These are phyloP conservation scores for Termitomyces bulborhizus DNA, from an alignment of 768 basidiomycete species.

Conservation along the genomic window DNA sequence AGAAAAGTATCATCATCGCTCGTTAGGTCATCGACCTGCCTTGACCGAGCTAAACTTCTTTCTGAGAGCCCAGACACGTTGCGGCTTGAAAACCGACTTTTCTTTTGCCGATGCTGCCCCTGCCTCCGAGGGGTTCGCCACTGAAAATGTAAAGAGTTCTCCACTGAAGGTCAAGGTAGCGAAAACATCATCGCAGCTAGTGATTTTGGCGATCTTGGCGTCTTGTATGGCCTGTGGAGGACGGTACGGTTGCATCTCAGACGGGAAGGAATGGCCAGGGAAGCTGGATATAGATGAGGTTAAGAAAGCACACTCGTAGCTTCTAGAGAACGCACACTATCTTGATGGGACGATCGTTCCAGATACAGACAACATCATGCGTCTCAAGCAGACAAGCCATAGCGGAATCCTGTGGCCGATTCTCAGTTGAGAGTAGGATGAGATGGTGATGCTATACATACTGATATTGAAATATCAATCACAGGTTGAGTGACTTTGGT, in stretches of 20 bases:
- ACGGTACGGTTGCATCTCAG: slow-evolving; percentile 70
- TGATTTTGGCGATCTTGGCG: slow-evolving; percentile 73
- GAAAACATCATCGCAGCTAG: slow-evolving; percentile 71
- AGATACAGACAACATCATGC: slow-evolving; percentile 78
- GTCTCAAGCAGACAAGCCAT: slow-evolving; percentile 77
- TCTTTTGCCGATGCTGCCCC: slow-evolving; percentile 25
- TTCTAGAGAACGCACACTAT: slow-evolving; percentile 45
- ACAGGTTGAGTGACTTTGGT: slow-evolving; percentile 71
- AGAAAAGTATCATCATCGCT: background rate
- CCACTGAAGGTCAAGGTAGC: slow-evolving; percentile 81
- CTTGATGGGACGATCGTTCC: slow-evolving; percentile 69
- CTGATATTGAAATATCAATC: slow-evolving; percentile 67
- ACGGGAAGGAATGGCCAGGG: slow-evolving; percentile 69
- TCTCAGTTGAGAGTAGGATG: background rate
- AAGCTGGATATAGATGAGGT: slow-evolving; percentile 40
- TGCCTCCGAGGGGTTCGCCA: slow-evolving; percentile 28
- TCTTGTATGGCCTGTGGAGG: slow-evolving; percentile 72
- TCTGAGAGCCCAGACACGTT: slow-evolving; percentile 85
- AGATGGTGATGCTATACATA: slow-evolving; percentile 26
- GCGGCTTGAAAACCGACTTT: slow-evolving; percentile 57
- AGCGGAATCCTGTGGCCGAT: slow-evolving; percentile 56
- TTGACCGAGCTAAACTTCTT: slow-evolving; percentile 83
- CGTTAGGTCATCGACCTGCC: slow-evolving; percentile 29
- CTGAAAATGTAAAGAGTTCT: slow-evolving; percentile 83
- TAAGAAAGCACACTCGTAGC: background rate